A percentile compares a stretch with the other conserved stretches of the same genome.
Conservation (phyloP, 2,329 filamentous ascomycete species). For the Diaporthe destruens region DNA sequence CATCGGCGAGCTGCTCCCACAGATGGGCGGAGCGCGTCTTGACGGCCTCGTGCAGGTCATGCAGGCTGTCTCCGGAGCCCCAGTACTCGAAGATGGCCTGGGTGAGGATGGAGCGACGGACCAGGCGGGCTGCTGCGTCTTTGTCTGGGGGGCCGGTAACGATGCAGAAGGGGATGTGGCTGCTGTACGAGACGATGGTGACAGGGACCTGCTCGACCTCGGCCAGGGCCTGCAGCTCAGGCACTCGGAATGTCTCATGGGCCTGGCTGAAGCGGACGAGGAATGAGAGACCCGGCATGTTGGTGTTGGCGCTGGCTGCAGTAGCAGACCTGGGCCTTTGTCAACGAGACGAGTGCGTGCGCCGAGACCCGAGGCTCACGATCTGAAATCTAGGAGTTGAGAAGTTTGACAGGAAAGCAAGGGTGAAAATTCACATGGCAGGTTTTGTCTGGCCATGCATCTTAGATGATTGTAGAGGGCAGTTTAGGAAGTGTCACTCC, state of each 20-base stretch:
- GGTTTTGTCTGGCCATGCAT: constrained; percentile 16
- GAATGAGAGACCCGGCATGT: constrained; percentile 57
- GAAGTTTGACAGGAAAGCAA: neutral
- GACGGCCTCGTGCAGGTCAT: constrained; percentile 76
- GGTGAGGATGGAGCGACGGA: constrained; percentile 82
- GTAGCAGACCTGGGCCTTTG: constrained; percentile 51
- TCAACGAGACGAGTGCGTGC: too few species aligned
- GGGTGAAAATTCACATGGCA: neutral
- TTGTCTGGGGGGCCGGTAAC: constrained; percentile 73
- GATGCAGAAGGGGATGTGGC: constrained; percentile 88
- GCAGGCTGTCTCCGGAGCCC: constrained; percentile 78
- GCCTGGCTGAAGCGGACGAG: constrained; percentile 90
- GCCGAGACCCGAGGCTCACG: neutral
- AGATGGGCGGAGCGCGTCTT: constrained; percentile 67
- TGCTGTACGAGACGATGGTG: constrained; percentile 79
- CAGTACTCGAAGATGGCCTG: constrained; percentile 91
- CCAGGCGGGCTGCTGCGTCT: constrained; percentile 73
- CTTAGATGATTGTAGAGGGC: neutral
- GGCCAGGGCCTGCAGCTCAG: constrained; percentile 87
- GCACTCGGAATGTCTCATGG: constrained; percentile 89
- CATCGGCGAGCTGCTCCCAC: constrained; percentile 74
- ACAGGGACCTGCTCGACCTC: constrained; percentile 75
- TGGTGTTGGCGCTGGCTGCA: neutral
- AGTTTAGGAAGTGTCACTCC: neutral
- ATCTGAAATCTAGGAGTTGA: neutral